Percentiles rank a stretch among this genome's conserved stretches.
Evolutionary conservation across 345 rosid genomes (phyloP).

Genomic region (Bruguiera sexangula): DNA sequence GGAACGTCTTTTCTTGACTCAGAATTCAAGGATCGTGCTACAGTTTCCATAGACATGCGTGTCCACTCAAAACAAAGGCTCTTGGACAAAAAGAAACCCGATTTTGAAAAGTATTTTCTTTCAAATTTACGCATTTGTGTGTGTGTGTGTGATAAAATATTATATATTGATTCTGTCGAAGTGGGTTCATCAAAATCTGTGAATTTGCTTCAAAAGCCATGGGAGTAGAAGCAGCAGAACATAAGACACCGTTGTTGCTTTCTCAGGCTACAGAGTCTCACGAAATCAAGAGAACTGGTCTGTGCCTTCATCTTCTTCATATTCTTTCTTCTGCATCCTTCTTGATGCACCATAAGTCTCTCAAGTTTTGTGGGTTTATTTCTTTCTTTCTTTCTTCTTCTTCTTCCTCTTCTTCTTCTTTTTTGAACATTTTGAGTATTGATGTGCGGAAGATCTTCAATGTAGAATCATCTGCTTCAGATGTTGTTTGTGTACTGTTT

Average conservation of each 20-base stretch:
- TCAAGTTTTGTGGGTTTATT: not conserved
- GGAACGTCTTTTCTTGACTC: not conserved
- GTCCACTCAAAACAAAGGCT: not conserved
- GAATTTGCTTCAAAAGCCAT: not conserved
- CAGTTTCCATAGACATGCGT: not conserved
- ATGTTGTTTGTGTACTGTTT: not conserved
- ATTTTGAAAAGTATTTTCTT: no score
- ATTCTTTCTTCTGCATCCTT: not conserved
- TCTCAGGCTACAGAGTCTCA: not conserved
- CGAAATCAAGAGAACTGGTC: slow-evolving; percentile 15
- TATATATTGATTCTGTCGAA: not conserved
- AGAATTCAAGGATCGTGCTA: not conserved
- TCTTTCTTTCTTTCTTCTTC: no score
- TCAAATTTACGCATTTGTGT: no score
- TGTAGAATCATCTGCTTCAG: no score
- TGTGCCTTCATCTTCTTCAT: not conserved
- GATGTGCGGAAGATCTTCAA: no score
- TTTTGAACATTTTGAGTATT: no score
- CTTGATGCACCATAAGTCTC: not conserved
- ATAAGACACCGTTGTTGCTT: not conserved
- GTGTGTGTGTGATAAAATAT: not conserved
- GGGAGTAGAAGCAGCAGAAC: not conserved
- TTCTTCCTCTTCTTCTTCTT: no score
- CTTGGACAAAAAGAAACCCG: no score
- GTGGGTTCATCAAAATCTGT: not conserved